Conservation (phyloP, 805 yeast genomes). For the Candida ipomoeae region DNA sequence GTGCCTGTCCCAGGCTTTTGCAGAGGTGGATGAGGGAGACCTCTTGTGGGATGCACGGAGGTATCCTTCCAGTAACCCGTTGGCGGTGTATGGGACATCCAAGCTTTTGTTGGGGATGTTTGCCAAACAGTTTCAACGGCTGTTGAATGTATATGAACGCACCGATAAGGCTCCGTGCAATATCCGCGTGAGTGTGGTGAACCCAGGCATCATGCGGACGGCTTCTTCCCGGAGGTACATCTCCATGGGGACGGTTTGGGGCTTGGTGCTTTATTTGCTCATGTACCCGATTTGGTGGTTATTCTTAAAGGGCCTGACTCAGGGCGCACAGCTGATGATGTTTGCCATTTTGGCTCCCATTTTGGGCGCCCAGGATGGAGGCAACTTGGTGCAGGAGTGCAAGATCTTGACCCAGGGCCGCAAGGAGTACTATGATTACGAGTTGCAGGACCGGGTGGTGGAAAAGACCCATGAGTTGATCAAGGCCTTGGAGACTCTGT, state of each 20-base stretch:
- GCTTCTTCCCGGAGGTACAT: slow-evolving; percentile 77
- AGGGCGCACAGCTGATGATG: slow-evolving; percentile 77
- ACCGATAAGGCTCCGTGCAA: slow-evolving; percentile 70
- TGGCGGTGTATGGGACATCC: slow-evolving; percentile 77
- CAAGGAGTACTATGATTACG: slow-evolving; percentile 58
- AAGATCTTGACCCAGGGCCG: slow-evolving; percentile 50
- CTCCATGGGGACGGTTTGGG: slow-evolving; percentile 68
- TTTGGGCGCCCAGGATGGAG: slow-evolving; percentile 57
- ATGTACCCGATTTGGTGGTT: slow-evolving; percentile 82
- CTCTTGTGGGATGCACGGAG: slow-evolving; percentile 56
- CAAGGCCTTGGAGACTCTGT: slow-evolving; percentile 58
- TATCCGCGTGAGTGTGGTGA: slow-evolving; percentile 68
- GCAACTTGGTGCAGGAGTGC: slow-evolving; percentile 73
- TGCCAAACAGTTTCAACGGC: slow-evolving; percentile 73
- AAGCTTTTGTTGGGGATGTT: slow-evolving; percentile 73
- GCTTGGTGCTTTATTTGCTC: slow-evolving; percentile 56
- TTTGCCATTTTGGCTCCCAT: slow-evolving; percentile 72
- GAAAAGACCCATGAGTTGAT: slow-evolving; percentile 59
- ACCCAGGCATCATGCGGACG: slow-evolving; percentile 91
- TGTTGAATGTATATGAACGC: slow-evolving; percentile 54
- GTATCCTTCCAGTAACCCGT: slow-evolving; percentile 62
- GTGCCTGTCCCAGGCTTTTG: slow-evolving; percentile 76
- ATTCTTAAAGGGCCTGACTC: slow-evolving; percentile 65
- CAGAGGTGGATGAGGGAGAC: slow-evolving; percentile 57
- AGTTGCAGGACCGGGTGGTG: slow-evolving; percentile 56